Percentiles rank a stretch among this genome's conserved stretches.
Conservation (phyloP, 345 rosid genomes). For the Firmiana major region DNA sequence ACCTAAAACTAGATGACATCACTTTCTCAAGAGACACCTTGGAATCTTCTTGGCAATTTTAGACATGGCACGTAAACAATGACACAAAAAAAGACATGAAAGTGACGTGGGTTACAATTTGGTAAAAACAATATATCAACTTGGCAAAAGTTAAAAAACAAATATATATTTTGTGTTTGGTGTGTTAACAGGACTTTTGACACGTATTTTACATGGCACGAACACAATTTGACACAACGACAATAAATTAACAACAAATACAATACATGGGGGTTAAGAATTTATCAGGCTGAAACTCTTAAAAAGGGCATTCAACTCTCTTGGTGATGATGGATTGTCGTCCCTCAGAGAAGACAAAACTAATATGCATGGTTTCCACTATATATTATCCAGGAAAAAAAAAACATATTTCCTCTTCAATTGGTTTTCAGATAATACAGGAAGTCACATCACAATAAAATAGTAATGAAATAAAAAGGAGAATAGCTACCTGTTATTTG, state of each 20-base stretch:
- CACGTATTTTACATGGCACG: too few species aligned
- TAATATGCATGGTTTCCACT: background rate
- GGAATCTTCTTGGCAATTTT: too few species aligned
- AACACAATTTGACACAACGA: too few species aligned
- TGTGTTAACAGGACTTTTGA: too few species aligned
- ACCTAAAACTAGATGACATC: background rate
- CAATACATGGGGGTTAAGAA: background rate
- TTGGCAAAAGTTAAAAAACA: too few species aligned
- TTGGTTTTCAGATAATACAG: background rate
- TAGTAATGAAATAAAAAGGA: background rate
- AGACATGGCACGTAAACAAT: too few species aligned
- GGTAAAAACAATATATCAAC: too few species aligned
- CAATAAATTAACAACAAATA: background rate
- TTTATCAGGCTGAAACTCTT: background rate
- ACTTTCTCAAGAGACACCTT: background rate
- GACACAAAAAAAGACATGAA: too few species aligned
- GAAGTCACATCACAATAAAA: background rate
- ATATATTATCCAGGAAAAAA: background rate
- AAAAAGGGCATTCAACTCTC: background rate
- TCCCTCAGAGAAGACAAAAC: background rate
- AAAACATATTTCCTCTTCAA: background rate
- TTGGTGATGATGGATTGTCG: background rate
- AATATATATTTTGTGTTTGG: too few species aligned
- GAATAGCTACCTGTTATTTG: slow-evolving; percentile 73
- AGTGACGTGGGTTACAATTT: too few species aligned